These are phyloP conservation scores for Polytolypa hystricis DNA, from an alignment of 2,329 filamentous ascomycete genomes.

Conservation along the genomic window DNA sequence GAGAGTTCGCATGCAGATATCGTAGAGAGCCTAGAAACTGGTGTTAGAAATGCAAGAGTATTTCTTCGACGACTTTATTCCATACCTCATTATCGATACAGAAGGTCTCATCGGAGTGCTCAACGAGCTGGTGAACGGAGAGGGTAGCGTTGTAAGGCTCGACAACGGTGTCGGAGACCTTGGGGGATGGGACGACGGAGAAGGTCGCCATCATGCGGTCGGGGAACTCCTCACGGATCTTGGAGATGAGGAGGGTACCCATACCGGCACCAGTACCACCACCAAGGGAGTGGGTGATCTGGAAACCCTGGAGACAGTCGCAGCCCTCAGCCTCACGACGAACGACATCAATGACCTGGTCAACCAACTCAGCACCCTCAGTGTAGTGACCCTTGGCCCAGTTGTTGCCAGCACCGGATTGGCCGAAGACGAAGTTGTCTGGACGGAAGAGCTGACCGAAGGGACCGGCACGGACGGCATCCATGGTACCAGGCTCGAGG, in stretches of 20 bases:
- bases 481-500: constrained; percentile 99
- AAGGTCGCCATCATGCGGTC: constrained; percentile 99
- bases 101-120: constrained; percentile 99
- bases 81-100: constrained; percentile 95
- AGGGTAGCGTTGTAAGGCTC: constrained; percentile 99
- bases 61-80: background rate
- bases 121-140: constrained; percentile 96
- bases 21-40: constrained; percentile 66
- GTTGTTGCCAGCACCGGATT: constrained; percentile 99
- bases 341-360: constrained; percentile 96
- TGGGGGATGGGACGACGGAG: constrained; percentile 96
- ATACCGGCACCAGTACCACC: constrained; percentile 99
- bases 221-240: constrained; percentile 99
- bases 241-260: constrained; percentile 98
- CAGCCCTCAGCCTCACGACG: constrained; percentile 97
- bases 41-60: background rate
- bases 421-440: constrained; percentile 99
- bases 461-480: constrained; percentile 93
- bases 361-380: constrained; percentile 96
- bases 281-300: constrained; percentile 99
- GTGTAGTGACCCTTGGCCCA: constrained; percentile 99
- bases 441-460: constrained; percentile 99
- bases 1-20: constrained; percentile 99
- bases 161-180: constrained; percentile 98
- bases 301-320: constrained; percentile 99